These are phyloP conservation scores for Tillandsia leiboldiana DNA, from an alignment of 176 grass and related monocot species.

Conservation along the genomic window DNA sequence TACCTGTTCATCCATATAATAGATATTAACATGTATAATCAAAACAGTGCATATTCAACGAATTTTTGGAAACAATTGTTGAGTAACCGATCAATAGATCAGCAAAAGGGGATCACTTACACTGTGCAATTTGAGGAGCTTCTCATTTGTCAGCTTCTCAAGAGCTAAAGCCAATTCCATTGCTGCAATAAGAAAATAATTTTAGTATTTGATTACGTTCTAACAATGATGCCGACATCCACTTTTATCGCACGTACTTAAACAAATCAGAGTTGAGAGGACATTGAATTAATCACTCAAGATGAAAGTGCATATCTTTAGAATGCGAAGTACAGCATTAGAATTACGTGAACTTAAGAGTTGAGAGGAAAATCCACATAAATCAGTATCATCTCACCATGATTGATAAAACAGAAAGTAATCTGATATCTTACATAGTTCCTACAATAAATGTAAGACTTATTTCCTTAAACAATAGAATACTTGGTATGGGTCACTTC, in stretches of 20 bases:
- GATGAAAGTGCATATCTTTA: too few species aligned
- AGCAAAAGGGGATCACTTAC: conserved; percentile 29
- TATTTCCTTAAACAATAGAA: too few species aligned
- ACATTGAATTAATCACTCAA: too few species aligned
- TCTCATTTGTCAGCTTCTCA: conserved; percentile 77
- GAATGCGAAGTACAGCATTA: too few species aligned
- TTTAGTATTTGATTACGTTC: neutral
- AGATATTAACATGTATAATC: neutral
- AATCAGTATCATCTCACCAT: too few species aligned
- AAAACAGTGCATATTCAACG: neutral
- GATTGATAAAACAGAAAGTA: too few species aligned
- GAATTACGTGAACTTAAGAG: too few species aligned
- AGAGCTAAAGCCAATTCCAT: conserved; percentile 85
- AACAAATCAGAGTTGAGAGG: too few species aligned
- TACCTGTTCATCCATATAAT: conserved; percentile 44
- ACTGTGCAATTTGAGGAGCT: conserved; percentile 58
- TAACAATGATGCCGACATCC: neutral
- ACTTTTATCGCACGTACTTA: neutral
- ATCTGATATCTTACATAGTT: too few species aligned
- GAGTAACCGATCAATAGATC: neutral
- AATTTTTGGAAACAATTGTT: neutral
- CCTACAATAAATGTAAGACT: too few species aligned
- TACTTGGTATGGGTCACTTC: too few species aligned
- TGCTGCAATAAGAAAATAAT: conserved; percentile 35
- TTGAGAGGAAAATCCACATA: too few species aligned